A percentile compares a stretch with the other conserved stretches of the same genome.
These are phyloP conservation scores for Chytriomyces sp. DNA, from an alignment of 192 early-diverging fungal species.

Conservation along the genomic window DNA sequence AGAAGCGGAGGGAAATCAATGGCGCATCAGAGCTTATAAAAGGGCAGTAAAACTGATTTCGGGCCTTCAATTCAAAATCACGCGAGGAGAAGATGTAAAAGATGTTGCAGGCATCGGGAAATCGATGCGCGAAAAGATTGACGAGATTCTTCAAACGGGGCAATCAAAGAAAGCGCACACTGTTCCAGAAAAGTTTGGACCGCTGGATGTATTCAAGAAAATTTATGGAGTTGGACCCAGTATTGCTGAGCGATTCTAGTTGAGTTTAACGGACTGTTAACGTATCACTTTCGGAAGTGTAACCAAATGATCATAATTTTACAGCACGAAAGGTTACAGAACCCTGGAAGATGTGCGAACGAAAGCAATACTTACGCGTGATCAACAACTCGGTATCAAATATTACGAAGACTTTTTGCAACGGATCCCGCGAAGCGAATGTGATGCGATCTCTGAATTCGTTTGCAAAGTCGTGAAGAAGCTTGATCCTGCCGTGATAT, in stretches of 20 bases:
- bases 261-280: neutral
- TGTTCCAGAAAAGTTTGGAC: slow-evolving; percentile 31
- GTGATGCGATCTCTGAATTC: slow-evolving; percentile 27
- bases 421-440: slow-evolving; percentile 49
- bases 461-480: slow-evolving; percentile 20
- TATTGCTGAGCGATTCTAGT: slow-evolving; percentile 27
- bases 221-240: slow-evolving; percentile 45
- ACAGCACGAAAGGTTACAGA: slow-evolving; percentile 40
- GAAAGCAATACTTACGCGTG: slow-evolving; percentile 41
- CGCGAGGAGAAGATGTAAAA: slow-evolving; percentile 38
- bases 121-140: slow-evolving; percentile 45
- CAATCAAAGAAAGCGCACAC: slow-evolving; percentile 41
- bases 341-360: slow-evolving; percentile 48
- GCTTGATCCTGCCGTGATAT: slow-evolving; percentile 33
- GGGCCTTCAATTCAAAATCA: slow-evolving; percentile 35
- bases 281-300: neutral
- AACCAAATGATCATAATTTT: slow-evolving; percentile 1
- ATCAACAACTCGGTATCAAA: slow-evolving; percentile 46
- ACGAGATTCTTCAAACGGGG: slow-evolving; percentile 45
- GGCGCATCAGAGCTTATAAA: slow-evolving; percentile 43
- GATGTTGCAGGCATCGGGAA: slow-evolving; percentile 45
- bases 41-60: slow-evolving; percentile 43
- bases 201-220: slow-evolving; percentile 41
- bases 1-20: slow-evolving; percentile 48
- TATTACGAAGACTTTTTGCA: slow-evolving; percentile 49